Evolutionary conservation across 1,284 basidiomycete species (phyloP).

Genomic region (Puccinia sorghi): DNA sequence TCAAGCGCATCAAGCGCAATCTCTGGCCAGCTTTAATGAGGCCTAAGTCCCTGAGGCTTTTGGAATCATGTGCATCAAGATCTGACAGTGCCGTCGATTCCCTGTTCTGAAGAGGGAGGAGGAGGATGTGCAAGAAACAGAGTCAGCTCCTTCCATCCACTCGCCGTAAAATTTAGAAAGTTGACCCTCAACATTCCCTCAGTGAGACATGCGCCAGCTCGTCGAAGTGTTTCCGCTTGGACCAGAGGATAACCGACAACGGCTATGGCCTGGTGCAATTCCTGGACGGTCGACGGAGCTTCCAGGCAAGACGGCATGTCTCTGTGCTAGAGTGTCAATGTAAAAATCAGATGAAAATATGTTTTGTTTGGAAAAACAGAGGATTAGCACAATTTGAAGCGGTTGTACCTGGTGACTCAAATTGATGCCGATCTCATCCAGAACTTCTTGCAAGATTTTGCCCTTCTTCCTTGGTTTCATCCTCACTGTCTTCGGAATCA

Average conservation of each 20-base stretch:
- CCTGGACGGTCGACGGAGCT: conserved; percentile 24
- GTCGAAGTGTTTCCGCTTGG: conserved; percentile 11
- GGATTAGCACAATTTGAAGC: background rate
- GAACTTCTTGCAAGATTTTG: conserved; percentile 90
- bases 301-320: conserved; percentile 29
- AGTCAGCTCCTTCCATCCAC: background rate
- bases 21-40: conserved; percentile 43
- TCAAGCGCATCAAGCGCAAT: conserved; percentile 38
- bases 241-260: conserved; percentile 35
- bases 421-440: conserved; percentile 94
- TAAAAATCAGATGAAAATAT: background rate
- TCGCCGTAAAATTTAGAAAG: background rate
- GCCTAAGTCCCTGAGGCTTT: conserved; percentile 42
- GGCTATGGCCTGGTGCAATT: conserved; percentile 44
- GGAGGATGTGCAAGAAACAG: background rate
- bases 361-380: background rate
- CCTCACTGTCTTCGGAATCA: conserved; percentile 88
- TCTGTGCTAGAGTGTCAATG: conserved; percentile 18
- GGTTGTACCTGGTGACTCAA: conserved; percentile 79
- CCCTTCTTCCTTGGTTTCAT: conserved; percentile 84
- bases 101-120: conserved; percentile 27
- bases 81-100: conserved; percentile 48
- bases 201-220: conserved; percentile 22
- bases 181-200: no score
- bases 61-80: conserved; percentile 32